phyloP scores from a whole-genome alignment of 495 filamentous ascomycete genomes.

The Coniosporium apollinis region DNA sequence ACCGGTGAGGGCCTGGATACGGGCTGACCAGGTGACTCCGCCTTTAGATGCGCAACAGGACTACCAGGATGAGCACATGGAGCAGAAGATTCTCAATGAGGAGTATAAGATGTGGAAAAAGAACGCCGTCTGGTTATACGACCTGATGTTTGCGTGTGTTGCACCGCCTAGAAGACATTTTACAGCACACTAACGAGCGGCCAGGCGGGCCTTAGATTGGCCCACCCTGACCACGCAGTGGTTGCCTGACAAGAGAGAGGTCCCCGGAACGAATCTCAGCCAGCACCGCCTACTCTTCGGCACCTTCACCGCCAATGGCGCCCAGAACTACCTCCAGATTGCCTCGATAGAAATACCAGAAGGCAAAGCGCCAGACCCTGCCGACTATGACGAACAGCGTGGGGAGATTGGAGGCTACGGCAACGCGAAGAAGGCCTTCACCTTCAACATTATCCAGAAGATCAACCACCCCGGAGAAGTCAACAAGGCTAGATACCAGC shows the following conservation, averaged over 20 bases:
- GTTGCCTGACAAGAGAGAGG: conserved; percentile 73
- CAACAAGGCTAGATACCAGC: conserved; percentile 96
- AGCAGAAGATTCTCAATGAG: conserved; percentile 86
- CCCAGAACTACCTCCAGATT: conserved; percentile 87
- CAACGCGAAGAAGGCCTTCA: conserved; percentile 48
- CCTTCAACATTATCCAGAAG: conserved; percentile 81
- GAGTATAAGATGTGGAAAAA: conserved; percentile 99
- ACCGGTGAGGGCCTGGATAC: too few relatives aligned
- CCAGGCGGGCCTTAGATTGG: conserved; percentile 97
- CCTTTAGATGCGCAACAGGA: too few relatives aligned
- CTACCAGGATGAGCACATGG: conserved; percentile 55
- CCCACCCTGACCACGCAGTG: conserved; percentile 95
- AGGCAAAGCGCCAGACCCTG: conserved; percentile 48
- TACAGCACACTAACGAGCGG: too few relatives aligned
- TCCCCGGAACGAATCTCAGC: conserved; percentile 71
- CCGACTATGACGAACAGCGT: conserved; percentile 76
- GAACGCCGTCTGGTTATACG: conserved; percentile 95
- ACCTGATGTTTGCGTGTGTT: conserved; percentile 64
- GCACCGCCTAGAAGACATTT: not conserved
- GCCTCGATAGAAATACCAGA: conserved; percentile 85
- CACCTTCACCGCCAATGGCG: conserved; percentile 79
- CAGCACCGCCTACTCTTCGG: conserved; percentile 83
- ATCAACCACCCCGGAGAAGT: conserved; percentile 95
- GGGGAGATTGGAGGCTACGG: conserved; percentile 93
- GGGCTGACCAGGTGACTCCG: too few relatives aligned